phyloP scores from a whole-genome alignment of 225 moss, liverwort and hornwort genomes.

The Neckera pumila region DNA sequence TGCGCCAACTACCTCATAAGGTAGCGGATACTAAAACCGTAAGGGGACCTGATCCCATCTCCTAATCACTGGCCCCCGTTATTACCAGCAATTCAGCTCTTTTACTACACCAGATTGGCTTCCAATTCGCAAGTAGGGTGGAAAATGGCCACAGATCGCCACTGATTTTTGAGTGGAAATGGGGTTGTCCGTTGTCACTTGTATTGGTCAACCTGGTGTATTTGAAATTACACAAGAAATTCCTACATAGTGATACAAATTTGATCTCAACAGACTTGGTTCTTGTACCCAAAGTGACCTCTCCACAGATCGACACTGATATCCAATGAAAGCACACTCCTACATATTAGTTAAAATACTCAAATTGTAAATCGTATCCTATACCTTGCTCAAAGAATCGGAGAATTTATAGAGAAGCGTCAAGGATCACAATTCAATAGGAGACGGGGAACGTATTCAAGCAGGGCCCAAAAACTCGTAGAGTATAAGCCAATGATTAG shows the following conservation, averaged over 20 bases:
- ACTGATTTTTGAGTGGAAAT: background rate
- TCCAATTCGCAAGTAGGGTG: background rate
- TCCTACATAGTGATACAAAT: background rate
- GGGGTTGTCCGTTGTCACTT: background rate
- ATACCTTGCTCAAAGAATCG: background rate
- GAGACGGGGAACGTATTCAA: background rate
- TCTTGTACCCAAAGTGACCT: background rate
- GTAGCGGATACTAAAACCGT: background rate
- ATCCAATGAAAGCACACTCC: background rate
- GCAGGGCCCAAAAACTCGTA: background rate
- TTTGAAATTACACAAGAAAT: background rate
- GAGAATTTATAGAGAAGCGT: background rate
- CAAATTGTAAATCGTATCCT: background rate
- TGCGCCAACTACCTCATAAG: background rate
- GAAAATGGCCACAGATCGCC: background rate
- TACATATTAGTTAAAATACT: background rate
- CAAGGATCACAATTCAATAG: background rate
- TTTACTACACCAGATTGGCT: background rate
- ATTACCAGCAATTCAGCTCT: background rate
- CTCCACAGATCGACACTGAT: background rate
- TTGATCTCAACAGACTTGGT: background rate
- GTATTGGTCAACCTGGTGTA: background rate
- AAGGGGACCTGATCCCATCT: background rate
- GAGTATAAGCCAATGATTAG: background rate
- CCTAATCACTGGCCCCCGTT: background rate